phyloP scores from a whole-genome alignment of 805 yeast genomes.

The Metschnikowia lochheadii region DNA sequence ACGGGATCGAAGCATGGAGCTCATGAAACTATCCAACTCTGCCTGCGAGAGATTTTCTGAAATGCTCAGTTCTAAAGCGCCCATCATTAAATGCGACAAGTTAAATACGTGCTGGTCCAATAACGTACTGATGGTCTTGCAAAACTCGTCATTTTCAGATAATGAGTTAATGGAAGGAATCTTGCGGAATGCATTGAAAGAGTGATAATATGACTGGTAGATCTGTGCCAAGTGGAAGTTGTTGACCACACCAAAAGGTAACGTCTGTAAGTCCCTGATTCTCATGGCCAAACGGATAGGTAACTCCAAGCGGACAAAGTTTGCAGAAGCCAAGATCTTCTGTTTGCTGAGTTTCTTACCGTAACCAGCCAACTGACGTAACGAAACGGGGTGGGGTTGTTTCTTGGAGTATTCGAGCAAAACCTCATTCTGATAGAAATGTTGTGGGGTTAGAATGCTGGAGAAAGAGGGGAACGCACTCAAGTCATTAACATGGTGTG shows the following conservation, averaged over 20 bases:
- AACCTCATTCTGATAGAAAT: conserved; percentile 79
- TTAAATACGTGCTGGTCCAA: conserved; percentile 77
- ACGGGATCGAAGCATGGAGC: conserved; percentile 75
- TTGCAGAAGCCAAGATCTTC: conserved; percentile 78
- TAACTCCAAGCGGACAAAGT: conserved; percentile 80
- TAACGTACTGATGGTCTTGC: conserved; percentile 57
- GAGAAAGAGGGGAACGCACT: conserved; percentile 42
- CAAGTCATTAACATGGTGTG: conserved; percentile 29
- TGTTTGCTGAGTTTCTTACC: conserved; percentile 75
- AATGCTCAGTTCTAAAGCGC: conserved; percentile 77
- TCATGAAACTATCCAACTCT: conserved; percentile 68
- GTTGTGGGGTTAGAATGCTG: conserved; percentile 53
- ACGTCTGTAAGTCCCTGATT: conserved; percentile 68
- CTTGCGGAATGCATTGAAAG: conserved; percentile 80
- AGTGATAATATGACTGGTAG: conserved; percentile 83
- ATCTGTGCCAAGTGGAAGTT: conserved; percentile 84
- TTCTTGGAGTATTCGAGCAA: conserved; percentile 59
- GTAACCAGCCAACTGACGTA: conserved; percentile 86
- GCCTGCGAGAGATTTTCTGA: conserved; percentile 53
- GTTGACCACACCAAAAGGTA: conserved; percentile 81
- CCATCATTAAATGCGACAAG: conserved; percentile 88
- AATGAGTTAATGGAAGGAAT: conserved; percentile 62
- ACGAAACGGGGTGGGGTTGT: conserved; percentile 81
- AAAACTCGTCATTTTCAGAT: conserved; percentile 72
- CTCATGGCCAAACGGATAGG: conserved; percentile 82